phyloP scores from a whole-genome alignment of 306 rosid species.

The Cajanus cajan region DNA sequence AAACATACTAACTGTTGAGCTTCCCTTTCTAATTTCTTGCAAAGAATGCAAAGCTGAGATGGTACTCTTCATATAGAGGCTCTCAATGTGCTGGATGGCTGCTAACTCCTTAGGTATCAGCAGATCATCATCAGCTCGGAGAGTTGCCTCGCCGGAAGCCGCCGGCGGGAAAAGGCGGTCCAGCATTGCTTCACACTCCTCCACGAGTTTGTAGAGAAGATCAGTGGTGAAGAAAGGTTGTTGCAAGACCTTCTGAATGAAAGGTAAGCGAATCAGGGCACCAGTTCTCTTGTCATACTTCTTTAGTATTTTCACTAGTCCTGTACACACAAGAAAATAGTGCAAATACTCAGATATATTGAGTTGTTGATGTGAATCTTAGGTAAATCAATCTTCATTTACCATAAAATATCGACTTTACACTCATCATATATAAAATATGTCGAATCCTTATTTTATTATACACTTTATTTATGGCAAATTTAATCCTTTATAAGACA shows the following conservation, averaged over 20 bases:
- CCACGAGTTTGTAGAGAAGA: constrained; percentile 82
- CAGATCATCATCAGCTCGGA: constrained; percentile 38
- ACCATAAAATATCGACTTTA: background rate
- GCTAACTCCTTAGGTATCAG: constrained; percentile 52
- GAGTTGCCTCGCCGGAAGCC: constrained; percentile 34
- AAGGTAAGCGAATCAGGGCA: constrained; percentile 90
- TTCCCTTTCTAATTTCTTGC: constrained; percentile 78
- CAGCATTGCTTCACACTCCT: constrained; percentile 79
- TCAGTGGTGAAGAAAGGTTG: constrained; percentile 93
- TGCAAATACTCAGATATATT: background rate
- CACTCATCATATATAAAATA: no score
- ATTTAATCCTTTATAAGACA: no score
- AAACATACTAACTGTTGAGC: constrained; percentile 74
- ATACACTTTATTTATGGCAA: no score
- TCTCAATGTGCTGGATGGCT: constrained; percentile 50
- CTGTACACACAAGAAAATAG: constrained; percentile 40
- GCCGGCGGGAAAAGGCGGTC: constrained; percentile 60
- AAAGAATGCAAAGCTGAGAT: constrained; percentile 66
- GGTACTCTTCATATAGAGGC: constrained; percentile 76
- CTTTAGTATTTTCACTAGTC: constrained; percentile 84
- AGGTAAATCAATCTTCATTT: background rate
- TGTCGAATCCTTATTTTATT: no score
- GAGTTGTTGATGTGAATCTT: background rate
- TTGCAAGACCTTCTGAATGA: constrained; percentile 83
- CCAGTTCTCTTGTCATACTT: constrained; percentile 96